Conservation (phyloP, 192 early-diverging fungal genomes). For the Gryganskiella cystojenkinii region DNA sequence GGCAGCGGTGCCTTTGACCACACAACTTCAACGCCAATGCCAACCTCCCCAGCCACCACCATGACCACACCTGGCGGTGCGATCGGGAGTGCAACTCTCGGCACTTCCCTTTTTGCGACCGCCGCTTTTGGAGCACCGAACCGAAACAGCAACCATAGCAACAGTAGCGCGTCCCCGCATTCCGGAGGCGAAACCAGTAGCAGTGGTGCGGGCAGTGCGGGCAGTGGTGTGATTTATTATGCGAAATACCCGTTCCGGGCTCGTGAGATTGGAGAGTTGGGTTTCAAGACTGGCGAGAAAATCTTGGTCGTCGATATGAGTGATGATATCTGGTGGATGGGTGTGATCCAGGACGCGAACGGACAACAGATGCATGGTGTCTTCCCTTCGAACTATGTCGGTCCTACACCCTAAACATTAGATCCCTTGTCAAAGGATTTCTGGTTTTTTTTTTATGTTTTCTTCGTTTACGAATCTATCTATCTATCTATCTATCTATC, state of each 20-base stretch:
- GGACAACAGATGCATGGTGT: conserved; percentile 71
- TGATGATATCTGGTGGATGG: conserved; percentile 90
- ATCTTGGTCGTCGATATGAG: conserved; percentile 82
- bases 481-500: too few species aligned
- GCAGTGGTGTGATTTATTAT: conserved; percentile 57
- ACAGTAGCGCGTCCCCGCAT: too few species aligned
- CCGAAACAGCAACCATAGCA: background rate
- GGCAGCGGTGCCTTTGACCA: too few species aligned
- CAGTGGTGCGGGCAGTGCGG: conserved; percentile 2
- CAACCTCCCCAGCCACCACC: conserved; percentile 22
- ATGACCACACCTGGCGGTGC: conserved; percentile 30
- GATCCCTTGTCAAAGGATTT: too few species aligned
- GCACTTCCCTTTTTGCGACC: background rate
- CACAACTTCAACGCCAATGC: too few species aligned
- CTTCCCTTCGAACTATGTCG: conserved; percentile 83
- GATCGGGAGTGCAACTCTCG: background rate
- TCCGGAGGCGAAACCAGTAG: background rate
- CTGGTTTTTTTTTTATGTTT: too few species aligned
- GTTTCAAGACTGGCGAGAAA: conserved; percentile 72
- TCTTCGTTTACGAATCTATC: too few species aligned
- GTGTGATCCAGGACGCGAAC: conserved; percentile 65
- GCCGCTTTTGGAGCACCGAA: background rate
- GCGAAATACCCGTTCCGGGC: conserved; percentile 80
- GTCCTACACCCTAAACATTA: conserved; percentile 10
- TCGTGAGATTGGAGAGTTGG: conserved; percentile 78